These are phyloP conservation scores for Rhododendron molle DNA, from an alignment of 148 eudicot species.

Conservation along the genomic window DNA sequence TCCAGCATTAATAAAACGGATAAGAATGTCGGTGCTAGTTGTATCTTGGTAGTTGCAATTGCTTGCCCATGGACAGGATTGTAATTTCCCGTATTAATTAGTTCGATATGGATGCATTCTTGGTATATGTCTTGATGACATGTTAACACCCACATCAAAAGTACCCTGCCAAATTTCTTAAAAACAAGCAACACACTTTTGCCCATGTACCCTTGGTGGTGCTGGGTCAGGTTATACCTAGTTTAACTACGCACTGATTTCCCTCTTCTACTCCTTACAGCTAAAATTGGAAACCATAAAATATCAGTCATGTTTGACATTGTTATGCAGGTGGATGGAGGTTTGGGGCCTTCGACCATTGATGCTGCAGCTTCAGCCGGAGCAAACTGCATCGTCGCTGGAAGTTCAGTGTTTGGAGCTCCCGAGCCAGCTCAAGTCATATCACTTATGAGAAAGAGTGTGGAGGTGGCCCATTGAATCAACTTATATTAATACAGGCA, in stretches of 20 bases:
- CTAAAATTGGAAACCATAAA: neutral
- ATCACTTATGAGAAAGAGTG: slow-evolving; percentile 63
- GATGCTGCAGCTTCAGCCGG: slow-evolving; percentile 81
- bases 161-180: neutral
- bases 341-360: slow-evolving; percentile 89
- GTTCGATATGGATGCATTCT: neutral
- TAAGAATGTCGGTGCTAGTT: neutral
- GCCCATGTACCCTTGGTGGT: neutral
- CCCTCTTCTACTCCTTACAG: neutral
- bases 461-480: slow-evolving; percentile 39
- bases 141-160: neutral
- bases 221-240: neutral
- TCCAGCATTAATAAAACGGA: neutral
- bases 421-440: slow-evolving; percentile 81
- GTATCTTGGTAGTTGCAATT: neutral
- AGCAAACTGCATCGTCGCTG: slow-evolving; percentile 97
- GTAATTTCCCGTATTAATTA: neutral
- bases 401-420: slow-evolving; percentile 93
- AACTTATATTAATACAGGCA: slow-evolving; percentile 14
- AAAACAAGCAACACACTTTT: neutral
- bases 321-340: slow-evolving; percentile 74
- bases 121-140: neutral
- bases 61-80: neutral
- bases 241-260: neutral
- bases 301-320: neutral